Percentiles rank a stretch among this genome's conserved stretches.
phyloP scores from a whole-genome alignment of 371 early-diverging fungal genomes.

The Mortierella sp. region DNA sequence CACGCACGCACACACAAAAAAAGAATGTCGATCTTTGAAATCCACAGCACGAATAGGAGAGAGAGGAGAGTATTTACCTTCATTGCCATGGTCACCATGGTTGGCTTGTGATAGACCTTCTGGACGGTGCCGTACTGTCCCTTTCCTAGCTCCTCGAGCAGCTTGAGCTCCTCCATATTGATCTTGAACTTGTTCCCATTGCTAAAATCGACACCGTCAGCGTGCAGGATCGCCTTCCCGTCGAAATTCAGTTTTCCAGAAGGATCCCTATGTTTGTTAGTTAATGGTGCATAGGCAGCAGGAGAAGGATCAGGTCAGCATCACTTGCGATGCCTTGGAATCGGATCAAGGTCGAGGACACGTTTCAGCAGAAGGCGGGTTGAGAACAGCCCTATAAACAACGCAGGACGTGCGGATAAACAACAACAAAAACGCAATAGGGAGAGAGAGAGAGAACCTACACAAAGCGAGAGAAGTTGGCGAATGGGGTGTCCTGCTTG shows the following conservation, averaged over 20 bases:
- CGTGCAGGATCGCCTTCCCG: slow-evolving; percentile 91
- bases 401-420: too few species aligned
- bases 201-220: slow-evolving; percentile 91
- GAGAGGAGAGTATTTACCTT: slow-evolving; percentile 60
- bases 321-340: background rate
- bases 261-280: slow-evolving; percentile 71
- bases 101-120: slow-evolving; percentile 88
- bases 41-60: background rate
- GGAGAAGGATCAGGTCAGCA: slow-evolving; percentile 1
- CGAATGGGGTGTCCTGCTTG: slow-evolving; percentile 65
- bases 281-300: too few species aligned
- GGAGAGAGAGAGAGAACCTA: slow-evolving; percentile 49
- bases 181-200: slow-evolving; percentile 89
- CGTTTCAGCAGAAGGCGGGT: too few species aligned
- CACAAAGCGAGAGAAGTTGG: slow-evolving; percentile 79
- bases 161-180: slow-evolving; percentile 85
- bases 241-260: slow-evolving; percentile 91
- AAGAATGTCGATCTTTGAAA: background rate
- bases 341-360: background rate
- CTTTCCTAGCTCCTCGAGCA: slow-evolving; percentile 84
- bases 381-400: too few species aligned
- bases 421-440: background rate
- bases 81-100: slow-evolving; percentile 94
- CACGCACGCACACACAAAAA: too few species aligned
- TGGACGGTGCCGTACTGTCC: slow-evolving; percentile 95